These are phyloP conservation scores for Bothia castanella DNA, from an alignment of 1,284 basidiomycete genomes.

Conservation along the genomic window DNA sequence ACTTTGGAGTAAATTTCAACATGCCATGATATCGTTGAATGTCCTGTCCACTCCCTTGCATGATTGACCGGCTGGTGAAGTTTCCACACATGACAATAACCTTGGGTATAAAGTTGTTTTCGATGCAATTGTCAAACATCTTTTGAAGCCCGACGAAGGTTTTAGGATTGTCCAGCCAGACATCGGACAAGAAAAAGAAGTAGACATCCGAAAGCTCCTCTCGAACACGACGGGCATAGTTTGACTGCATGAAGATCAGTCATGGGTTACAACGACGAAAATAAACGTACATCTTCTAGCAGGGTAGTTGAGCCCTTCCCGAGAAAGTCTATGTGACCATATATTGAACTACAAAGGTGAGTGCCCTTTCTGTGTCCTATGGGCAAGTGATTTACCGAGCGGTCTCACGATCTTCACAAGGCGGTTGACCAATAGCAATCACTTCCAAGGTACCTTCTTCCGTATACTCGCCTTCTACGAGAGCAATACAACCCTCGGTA, in stretches of 20 bases:
- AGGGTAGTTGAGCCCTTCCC: constrained; percentile 89
- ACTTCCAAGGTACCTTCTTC: constrained; percentile 86
- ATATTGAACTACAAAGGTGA: constrained; percentile 62
- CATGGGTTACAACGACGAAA: neutral
- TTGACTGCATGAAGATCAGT: constrained; percentile 41
- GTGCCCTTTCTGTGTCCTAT: neutral
- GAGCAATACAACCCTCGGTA: constrained; percentile 92
- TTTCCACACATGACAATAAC: constrained; percentile 94
- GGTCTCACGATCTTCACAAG: constrained; percentile 82
- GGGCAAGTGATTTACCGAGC: constrained; percentile 55
- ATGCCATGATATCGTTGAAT: constrained; percentile 82
- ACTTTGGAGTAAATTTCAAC: constrained; percentile 6
- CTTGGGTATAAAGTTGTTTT: constrained; percentile 80
- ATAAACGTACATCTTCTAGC: constrained; percentile 78
- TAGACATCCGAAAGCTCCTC: constrained; percentile 73
- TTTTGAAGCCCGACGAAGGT: constrained; percentile 77
- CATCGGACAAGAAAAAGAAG: constrained; percentile 93
- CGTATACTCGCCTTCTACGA: constrained; percentile 96
- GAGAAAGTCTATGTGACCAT: constrained; percentile 92
- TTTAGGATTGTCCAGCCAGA: constrained; percentile 88
- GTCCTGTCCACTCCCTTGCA: constrained; percentile 73
- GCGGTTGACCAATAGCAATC: constrained; percentile 94
- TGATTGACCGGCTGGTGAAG: constrained; percentile 81
- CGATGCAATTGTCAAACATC: constrained; percentile 90
- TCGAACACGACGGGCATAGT: constrained; percentile 56